Evolutionary conservation across 352 stramenopile species (phyloP).

Genomic region (Lagenidium giganteum): DNA sequence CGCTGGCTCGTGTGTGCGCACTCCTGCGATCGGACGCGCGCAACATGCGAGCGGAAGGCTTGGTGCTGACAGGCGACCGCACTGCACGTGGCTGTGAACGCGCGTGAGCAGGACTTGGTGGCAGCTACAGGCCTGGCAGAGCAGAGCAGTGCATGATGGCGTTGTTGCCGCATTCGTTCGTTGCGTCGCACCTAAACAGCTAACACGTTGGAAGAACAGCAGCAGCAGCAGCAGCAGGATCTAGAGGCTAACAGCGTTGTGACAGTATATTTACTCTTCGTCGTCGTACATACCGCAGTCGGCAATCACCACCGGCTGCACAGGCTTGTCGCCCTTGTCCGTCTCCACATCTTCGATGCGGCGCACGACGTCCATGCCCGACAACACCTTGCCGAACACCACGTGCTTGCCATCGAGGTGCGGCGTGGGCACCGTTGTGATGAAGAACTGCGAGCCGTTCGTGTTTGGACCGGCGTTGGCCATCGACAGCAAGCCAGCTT

Average conservation of each 20-base stretch:
- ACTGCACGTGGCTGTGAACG: no score
- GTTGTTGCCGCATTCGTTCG: no score
- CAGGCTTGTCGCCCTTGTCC: constrained; percentile 90
- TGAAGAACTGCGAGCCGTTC: constrained; percentile 98
- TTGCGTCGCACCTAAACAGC: no score
- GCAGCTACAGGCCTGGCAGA: no score
- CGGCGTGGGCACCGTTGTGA: constrained; percentile 91
- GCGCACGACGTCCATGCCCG: constrained; percentile 90
- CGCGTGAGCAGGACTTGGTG: no score
- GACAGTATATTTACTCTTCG: constrained; percentile 18
- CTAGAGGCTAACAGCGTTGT: background rate
- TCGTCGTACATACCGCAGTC: constrained; percentile 92
- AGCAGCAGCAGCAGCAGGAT: no score
- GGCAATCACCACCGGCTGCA: constrained; percentile 89
- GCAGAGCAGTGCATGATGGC: no score
- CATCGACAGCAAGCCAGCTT: constrained; percentile 94
- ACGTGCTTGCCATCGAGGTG: constrained; percentile 98
- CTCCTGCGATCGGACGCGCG: no score
- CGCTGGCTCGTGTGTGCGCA: no score
- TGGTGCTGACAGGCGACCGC: no score
- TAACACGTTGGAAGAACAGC: no score
- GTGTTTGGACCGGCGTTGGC: constrained; percentile 95
- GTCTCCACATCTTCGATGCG: constrained; percentile 89
- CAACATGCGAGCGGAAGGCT: no score
- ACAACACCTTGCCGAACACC: constrained; percentile 94